phyloP scores from a whole-genome alignment of 768 basidiomycete genomes.

The Russula lepida region DNA sequence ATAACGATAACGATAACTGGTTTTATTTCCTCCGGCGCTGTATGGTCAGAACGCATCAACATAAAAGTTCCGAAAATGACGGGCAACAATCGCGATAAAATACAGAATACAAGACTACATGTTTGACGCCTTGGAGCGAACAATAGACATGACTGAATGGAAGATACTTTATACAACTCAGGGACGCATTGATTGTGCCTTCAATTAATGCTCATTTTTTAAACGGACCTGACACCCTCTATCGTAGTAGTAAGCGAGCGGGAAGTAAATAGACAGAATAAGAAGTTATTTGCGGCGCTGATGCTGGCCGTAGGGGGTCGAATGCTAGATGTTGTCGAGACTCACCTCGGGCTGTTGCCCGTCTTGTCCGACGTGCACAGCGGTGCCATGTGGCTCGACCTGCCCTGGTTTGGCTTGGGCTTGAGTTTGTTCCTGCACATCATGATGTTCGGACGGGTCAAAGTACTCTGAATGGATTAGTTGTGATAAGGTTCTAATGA shows the following conservation, averaged over 20 bases:
- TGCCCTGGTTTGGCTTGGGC: not conserved
- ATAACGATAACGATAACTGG: not conserved
- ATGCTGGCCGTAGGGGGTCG: no score
- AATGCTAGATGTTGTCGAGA: not conserved
- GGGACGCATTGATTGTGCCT: not conserved
- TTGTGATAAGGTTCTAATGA: not conserved
- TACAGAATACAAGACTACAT: not conserved
- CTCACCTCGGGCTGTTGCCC: not conserved
- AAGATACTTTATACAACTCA: not conserved
- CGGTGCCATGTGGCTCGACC: not conserved
- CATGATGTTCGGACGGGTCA: conserved; percentile 9
- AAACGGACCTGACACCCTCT: conserved; percentile 8
- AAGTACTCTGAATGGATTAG: conserved; percentile 7
- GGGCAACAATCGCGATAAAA: not conserved
- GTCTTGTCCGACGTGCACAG: not conserved
- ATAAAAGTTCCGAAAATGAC: not conserved
- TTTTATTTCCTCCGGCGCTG: no score
- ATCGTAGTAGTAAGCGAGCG: not conserved
- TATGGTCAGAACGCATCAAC: not conserved
- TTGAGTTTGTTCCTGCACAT: not conserved
- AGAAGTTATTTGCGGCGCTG: not conserved
- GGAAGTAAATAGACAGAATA: not conserved
- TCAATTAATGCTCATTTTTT: conserved; percentile 5
- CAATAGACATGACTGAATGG: not conserved
- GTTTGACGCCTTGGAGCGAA: not conserved